Base-by-base conservation (phyloP, 2,329 filamentous ascomycete genomes). In the Beauveria sp. region DNA sequence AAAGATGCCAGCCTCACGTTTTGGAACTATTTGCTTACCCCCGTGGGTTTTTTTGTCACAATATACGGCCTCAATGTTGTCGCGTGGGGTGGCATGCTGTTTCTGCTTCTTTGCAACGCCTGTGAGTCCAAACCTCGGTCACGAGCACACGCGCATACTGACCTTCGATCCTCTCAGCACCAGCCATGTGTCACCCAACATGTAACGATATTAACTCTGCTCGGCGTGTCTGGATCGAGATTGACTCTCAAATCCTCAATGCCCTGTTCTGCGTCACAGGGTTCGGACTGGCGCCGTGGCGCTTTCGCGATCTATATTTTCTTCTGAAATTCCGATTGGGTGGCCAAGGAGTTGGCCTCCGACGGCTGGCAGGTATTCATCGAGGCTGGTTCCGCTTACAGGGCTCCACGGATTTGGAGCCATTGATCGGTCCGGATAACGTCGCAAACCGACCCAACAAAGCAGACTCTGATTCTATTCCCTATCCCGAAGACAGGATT, bases 81-180 rank as follows among this genome's bases (percentile, higher is more conserved):
- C 10, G 92, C 89, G 0, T 96, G 91, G 91, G 91, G 91, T 56
- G 91, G 89, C 62, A 96, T 96, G 91, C 80, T 96, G 40, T 96
- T 96, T 74, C 77, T 96, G 20, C 79, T 96, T 2, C 84, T 96
- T 28, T 89, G 87, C 77, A 90, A 91, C 68, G 90, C 82, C 22
- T 61, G 68, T 70, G 63, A 65, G 68, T 61, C 8, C 20, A 20
- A 30, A 51, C 16, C n/a, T 41, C 24, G 22, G 8, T 18, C 34
- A 48, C 56, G 20, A 63, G 26, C 26, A 12, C 12, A 5, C 10
- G 26, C 9, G n/a, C 46, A 7, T 53, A 18, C 50, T 60, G 26
- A 62, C 47, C 57, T 30, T 30, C 22, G 61, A 18, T 20, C 47
- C 18, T 48, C 55, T 57, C 41, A 61, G 78, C 84, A 2, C 86